These are phyloP conservation scores for Melampsora americana DNA, from an alignment of 1,284 basidiomycete genomes.

Conservation along the genomic window DNA sequence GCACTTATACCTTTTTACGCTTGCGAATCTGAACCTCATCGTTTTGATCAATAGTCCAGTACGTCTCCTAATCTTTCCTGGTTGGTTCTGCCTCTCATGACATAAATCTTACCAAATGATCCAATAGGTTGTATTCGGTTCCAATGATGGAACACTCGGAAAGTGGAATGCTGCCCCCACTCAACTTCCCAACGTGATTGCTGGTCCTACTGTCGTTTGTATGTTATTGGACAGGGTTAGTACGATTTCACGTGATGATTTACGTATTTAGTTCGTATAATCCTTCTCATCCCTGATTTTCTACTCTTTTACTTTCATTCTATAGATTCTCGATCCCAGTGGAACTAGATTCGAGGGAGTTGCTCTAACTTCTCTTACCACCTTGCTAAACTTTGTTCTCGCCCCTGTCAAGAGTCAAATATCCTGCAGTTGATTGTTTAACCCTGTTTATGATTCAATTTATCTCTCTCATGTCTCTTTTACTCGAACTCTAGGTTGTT, in stretches of 20 bases:
- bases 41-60: neutral
- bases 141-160: neutral
- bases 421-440: no score
- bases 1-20: neutral
- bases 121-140: neutral
- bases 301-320: neutral
- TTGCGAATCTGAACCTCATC: neutral
- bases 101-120: no score
- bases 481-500: no score
- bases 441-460: no score
- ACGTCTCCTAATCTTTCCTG: neutral
- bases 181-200: neutral
- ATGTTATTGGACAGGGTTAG: neutral
- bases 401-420: neutral
- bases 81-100: no score
- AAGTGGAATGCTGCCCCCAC: constrained; percentile 5
- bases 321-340: neutral
- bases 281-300: neutral
- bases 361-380: neutral
- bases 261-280: neutral
- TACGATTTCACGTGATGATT: neutral
- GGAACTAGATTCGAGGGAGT: neutral
- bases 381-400: neutral
- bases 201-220: neutral
- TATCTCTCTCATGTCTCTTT: no score